Percentiles rank a stretch among this genome's conserved stretches.
These are phyloP conservation scores for Backusella mclennaniae DNA, from an alignment of 192 early-diverging fungal species.

Conservation along the genomic window DNA sequence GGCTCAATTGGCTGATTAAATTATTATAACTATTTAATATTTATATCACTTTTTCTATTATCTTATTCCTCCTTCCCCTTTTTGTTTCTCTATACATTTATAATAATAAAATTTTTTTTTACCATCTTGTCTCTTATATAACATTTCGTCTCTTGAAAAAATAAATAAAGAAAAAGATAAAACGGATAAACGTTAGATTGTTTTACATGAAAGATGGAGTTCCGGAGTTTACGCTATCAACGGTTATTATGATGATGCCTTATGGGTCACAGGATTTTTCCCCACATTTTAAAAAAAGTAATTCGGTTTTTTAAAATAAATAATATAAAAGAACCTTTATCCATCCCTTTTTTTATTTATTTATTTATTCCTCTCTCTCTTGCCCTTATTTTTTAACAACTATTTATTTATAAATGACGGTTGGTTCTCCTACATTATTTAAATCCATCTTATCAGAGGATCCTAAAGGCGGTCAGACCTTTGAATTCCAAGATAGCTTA, in stretches of 20 bases:
- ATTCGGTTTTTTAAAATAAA: not conserved
- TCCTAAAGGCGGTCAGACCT: slow-evolving; percentile 39
- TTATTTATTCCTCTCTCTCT: not conserved
- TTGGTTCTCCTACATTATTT: not conserved
- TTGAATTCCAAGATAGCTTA: slow-evolving; percentile 53
- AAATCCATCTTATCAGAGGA: not conserved
- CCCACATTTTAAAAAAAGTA: not conserved
- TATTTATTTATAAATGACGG: not conserved
- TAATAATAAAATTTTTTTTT: not conserved
- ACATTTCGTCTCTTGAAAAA: not conserved
- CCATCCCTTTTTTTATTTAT: not conserved
- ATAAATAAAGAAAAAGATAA: not conserved
- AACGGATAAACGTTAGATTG: slow-evolving; percentile 2
- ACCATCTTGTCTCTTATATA: not conserved
- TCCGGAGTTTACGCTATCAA: not conserved
- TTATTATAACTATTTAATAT: not conserved
- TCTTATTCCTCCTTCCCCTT: not conserved
- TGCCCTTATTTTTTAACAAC: not conserved
- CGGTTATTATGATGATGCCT: not conserved
- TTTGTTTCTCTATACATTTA: slow-evolving; percentile 1
- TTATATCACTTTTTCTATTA: not conserved
- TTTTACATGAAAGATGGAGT: not conserved
- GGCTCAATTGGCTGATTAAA: slow-evolving; percentile 34
- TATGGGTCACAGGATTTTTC: not conserved
- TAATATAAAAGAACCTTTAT: slow-evolving; percentile 4